Percentiles rank a stretch among this genome's conserved stretches.
Evolutionary conservation across 177 flowering plant genomes (phyloP).

Genomic region (Vitis hybrid): DNA sequence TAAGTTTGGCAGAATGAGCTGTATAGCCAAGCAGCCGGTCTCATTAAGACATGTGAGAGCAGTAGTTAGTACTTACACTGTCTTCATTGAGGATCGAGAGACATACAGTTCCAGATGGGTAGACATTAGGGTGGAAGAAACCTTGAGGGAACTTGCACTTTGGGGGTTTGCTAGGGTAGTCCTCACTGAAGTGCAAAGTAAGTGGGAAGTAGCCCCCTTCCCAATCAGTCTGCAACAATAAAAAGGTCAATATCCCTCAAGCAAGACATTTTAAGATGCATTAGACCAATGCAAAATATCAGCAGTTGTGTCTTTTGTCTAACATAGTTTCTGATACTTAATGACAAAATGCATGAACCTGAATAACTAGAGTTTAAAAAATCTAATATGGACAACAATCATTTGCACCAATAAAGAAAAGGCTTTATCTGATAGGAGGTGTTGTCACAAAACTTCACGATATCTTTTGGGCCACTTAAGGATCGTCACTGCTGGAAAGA

Average conservation of each 20-base stretch:
- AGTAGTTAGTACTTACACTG: slow-evolving; percentile 40
- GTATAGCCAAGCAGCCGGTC: background rate
- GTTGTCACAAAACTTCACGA: too few relatives aligned
- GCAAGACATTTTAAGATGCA: background rate
- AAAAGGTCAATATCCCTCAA: background rate
- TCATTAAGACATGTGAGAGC: too few relatives aligned
- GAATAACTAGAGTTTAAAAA: too few relatives aligned
- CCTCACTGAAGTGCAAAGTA: slow-evolving; percentile 60
- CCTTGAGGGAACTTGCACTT: slow-evolving; percentile 75
- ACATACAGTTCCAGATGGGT: slow-evolving; percentile 80
- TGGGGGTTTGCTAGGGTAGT: slow-evolving; percentile 78
- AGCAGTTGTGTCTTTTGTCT: too few relatives aligned
- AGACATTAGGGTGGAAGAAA: slow-evolving; percentile 80
- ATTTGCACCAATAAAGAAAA: too few relatives aligned
- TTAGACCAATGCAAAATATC: too few relatives aligned
- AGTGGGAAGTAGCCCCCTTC: slow-evolving; percentile 65
- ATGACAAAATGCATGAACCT: too few relatives aligned
- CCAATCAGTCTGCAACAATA: slow-evolving; percentile 60
- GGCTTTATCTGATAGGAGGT: too few relatives aligned
- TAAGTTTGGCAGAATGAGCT: background rate
- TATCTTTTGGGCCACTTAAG: too few relatives aligned
- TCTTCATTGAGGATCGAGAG: slow-evolving; percentile 72
- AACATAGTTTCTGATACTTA: too few relatives aligned
- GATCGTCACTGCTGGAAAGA: too few relatives aligned
- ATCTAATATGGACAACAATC: too few relatives aligned